Evolutionary conservation across 371 early-diverging fungal genomes (phyloP).

Genomic region (Mortierella sp.): DNA sequence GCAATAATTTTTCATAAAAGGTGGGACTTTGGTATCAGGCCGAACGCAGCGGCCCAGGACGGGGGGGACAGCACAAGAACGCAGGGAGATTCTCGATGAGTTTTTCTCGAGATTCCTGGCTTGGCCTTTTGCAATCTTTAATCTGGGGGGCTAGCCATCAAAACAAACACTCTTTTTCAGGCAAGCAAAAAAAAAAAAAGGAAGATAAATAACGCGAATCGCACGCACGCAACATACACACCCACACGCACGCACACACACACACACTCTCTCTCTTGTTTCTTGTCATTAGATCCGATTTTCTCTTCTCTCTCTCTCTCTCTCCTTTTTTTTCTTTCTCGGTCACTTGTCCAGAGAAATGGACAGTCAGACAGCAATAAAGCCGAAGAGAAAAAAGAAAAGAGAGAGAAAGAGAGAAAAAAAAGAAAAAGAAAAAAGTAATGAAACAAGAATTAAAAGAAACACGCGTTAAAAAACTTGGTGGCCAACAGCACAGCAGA

Average conservation of each 20-base stretch:
- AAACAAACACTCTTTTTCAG: slow-evolving; percentile 4
- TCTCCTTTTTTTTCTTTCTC: slow-evolving; percentile 11
- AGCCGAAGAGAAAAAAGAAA: slow-evolving; percentile 4
- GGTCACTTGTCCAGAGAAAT: neutral
- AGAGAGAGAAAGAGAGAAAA: slow-evolving; percentile 7
- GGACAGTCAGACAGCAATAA: no score
- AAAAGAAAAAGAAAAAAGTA: slow-evolving; percentile 1
- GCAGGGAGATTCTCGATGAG: slow-evolving; percentile 36
- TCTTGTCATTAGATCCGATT: slow-evolving; percentile 4
- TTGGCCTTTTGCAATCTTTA: slow-evolving; percentile 35
- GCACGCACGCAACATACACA: neutral
- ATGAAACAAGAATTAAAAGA: neutral
- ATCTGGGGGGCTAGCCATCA: slow-evolving; percentile 32
- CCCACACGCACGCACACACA: neutral
- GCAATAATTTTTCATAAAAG: slow-evolving; percentile 39
- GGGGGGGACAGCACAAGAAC: slow-evolving; percentile 18
- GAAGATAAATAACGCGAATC: neutral
- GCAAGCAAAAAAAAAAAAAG: no score
- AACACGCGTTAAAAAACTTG: neutral
- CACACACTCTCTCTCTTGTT: slow-evolving; percentile 29
- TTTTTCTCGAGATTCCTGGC: slow-evolving; percentile 44
- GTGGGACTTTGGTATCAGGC: slow-evolving; percentile 46
- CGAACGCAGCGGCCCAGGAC: slow-evolving; percentile 50
- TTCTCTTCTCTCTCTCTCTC: slow-evolving; percentile 12
- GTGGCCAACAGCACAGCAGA: neutral